Evolutionary conservation across 2,329 filamentous ascomycete species (phyloP).

Genomic region (Plenodomus biglobosus): DNA sequence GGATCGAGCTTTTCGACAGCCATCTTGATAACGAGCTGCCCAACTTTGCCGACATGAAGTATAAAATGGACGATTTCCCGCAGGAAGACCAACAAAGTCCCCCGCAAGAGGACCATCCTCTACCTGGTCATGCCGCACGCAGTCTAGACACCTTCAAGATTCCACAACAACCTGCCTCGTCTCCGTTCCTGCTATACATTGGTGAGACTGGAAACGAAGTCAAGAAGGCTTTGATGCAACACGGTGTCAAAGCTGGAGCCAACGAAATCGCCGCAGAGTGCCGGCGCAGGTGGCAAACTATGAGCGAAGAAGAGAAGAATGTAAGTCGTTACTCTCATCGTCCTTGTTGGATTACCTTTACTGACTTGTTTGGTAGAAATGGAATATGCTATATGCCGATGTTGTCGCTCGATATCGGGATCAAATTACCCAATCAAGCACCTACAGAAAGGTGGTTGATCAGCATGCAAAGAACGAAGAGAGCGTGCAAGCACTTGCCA

Average conservation of each 20-base stretch:
- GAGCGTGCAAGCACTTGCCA: constrained; percentile 44
- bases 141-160: constrained; percentile 39
- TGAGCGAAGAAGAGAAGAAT: constrained; percentile 44
- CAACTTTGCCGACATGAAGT: constrained; percentile 43
- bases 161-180: constrained; percentile 44
- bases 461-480: constrained; percentile 44
- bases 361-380: constrained; percentile 32
- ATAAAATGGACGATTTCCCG: constrained; percentile 37
- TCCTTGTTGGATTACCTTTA: constrained; percentile 11
- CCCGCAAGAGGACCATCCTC: constrained; percentile 16
- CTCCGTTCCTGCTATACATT: constrained; percentile 46
- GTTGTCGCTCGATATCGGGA: constrained; percentile 45
- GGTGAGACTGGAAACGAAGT: constrained; percentile 45
- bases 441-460: constrained; percentile 41
- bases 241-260: constrained; percentile 42
- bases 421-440: constrained; percentile 40
- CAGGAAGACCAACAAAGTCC: constrained; percentile 23
- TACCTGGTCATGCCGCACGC: constrained; percentile 18
- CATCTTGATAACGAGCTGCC: constrained; percentile 47
- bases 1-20: constrained; percentile 66
- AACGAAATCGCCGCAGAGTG: constrained; percentile 48
- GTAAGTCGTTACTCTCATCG: constrained; percentile 12
- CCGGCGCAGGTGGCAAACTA: constrained; percentile 43
- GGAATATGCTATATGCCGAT: constrained; percentile 46
- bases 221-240: constrained; percentile 40